Base-by-base conservation (phyloP, 768 basidiomycete species). In the Pisolithus sp. region DNA sequence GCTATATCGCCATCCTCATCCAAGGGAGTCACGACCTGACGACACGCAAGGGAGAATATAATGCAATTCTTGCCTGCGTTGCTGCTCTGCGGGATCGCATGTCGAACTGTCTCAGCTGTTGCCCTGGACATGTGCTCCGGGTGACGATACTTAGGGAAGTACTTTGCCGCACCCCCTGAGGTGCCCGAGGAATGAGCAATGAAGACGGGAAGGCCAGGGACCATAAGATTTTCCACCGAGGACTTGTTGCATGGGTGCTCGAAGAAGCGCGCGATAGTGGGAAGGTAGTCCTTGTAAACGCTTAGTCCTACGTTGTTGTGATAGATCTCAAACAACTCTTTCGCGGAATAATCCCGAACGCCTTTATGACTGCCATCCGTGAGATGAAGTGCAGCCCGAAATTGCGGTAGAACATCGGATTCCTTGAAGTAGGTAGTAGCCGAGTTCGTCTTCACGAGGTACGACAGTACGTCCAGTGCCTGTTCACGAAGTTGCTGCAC, bases 151-250 rank as follows among this genome's bases (percentile, higher is more conserved):
- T 61, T 61, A 1, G 57, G 53, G 48, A 57, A 60, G 43, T 55
- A 48, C 45, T 62, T 58, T 8, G 55, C 51, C 17, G 24, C 48
- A 10, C 57, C 55, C n/a, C 54, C 53, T 4, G 51, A 60, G 10
- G 59, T 62, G 21, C 55, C 55, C 5, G 61, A 48, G 5, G 59
- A 64, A 28, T 58, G 56, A 1, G 60, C 60, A 7, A 65, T 53
- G 53, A 59, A 60, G 38, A 54, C 54, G 45, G 59, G 63, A 21
- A 60, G 45, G 5, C 63, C 63, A 6, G 51, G 52, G 0, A 57
- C 56, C 55, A 64, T 61, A 34, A 62, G 12, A 24, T 64, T 51
- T 36, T 64, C 49, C n/a, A 64, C 57, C 10, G 54, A 49, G 5
- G 48, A 28, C 37, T 52, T 51, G 36, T 7, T 59, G 31, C 62